Base-by-base conservation (phyloP, 129 eudicot species). In the Flaveria trinervia region DNA sequence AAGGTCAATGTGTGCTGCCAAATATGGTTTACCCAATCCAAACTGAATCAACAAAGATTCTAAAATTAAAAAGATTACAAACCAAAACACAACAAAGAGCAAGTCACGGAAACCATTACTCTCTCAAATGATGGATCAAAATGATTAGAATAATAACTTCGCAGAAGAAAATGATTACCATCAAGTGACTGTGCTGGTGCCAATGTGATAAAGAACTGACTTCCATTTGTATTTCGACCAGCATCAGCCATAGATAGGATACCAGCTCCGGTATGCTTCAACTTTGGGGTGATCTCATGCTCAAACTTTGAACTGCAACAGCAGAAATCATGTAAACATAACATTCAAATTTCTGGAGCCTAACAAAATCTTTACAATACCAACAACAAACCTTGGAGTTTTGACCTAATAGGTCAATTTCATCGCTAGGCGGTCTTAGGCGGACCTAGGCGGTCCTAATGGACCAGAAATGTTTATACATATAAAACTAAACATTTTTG, bases 201-300 rank as follows among this genome's bases (percentile, higher is more conserved):
- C 86, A 91, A 80, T 55, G 99, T 94, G 67, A 91, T 87, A 30
- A 94, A 94, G 80, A 94, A 94, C 81, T 94, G 99, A 81, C 97
- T 94, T 70, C 99, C 99, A 73, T 94, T 94, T 51, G 97, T 94
- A 83, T 94, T 87, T 48, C 97, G 97, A 83, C 99, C 99, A 77
- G 97, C 99, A 89, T 94, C 91, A 46, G 99, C 99, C n/a, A n/a
- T n/a, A n/a, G n/a, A n/a, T n/a, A n/a, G n/a, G n/a, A n/a, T n/a
- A n/a, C n/a, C n/a, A n/a, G 99, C 99, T 77, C 99, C 97, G 14
- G 99, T 91, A 83, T 94, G 99, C 92, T 94, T 94, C 77, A 94
- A 73, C 81, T 84, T 83, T 72, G 90, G 85, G 73, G 76, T 78
- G 25, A 94, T 87, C 89, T 94, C 97, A 61, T 94, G 97, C 75